Percentiles rank a stretch among this genome's conserved stretches.
Evolutionary conservation across 345 rosid genomes (phyloP).

Genomic region (Rhodamnia argentea): DNA sequence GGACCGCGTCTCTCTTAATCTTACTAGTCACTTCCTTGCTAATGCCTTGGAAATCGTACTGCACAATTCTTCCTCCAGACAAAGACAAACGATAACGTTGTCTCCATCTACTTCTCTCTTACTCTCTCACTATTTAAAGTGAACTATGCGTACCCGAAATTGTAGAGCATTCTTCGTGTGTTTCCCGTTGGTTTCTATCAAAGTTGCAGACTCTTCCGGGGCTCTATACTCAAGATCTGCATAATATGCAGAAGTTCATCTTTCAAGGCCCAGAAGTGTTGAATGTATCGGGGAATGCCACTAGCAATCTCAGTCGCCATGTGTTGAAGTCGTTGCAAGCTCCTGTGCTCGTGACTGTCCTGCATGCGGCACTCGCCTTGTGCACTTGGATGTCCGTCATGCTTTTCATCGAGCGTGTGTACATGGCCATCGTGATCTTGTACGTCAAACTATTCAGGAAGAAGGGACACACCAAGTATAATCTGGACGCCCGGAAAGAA

Average conservation of each 20-base stretch:
- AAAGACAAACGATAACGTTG: neutral
- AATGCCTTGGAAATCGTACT: neutral
- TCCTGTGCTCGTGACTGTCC: slow-evolving; percentile 24
- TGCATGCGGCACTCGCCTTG: slow-evolving; percentile 18
- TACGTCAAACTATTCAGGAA: slow-evolving; percentile 27
- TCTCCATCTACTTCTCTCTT: neutral
- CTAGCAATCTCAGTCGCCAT: slow-evolving; percentile 1
- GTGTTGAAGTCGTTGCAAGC: slow-evolving; percentile 4
- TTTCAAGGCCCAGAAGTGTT: neutral
- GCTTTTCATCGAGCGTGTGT: slow-evolving; percentile 38
- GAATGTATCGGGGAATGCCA: neutral
- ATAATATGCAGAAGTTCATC: neutral
- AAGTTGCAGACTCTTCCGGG: neutral
- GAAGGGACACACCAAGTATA: slow-evolving; percentile 27
- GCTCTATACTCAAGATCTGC: neutral
- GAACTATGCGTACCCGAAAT: neutral
- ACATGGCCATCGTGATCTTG: slow-evolving; percentile 34
- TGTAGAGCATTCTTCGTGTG: neutral
- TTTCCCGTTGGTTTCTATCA: neutral
- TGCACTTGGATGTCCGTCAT: slow-evolving; percentile 36
- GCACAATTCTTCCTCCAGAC: neutral
- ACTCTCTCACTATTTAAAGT: neutral
- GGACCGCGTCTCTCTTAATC: neutral
- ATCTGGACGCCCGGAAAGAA: slow-evolving; percentile 33
- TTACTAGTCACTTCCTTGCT: neutral